Percentiles rank a stretch among this genome's conserved stretches.
phyloP scores from a whole-genome alignment of 371 early-diverging fungal species.

The Capillidium heterosporum region DNA sequence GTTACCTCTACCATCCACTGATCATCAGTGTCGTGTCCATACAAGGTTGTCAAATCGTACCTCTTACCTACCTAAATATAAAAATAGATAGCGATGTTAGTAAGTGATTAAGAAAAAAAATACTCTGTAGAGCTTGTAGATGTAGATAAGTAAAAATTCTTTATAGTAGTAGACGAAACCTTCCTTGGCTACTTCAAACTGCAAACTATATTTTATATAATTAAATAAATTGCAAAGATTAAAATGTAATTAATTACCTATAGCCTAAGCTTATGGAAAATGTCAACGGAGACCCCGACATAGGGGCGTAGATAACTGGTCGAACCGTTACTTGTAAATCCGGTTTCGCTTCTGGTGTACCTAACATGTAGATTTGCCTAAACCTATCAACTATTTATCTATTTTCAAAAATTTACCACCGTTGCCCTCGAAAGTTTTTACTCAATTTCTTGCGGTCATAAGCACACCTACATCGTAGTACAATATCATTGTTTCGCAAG shows the following conservation, averaged over 20 bases:
- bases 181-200: conserved; percentile 4
- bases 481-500: not conserved
- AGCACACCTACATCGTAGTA: not conserved
- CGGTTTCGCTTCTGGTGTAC: not conserved
- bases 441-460: not conserved
- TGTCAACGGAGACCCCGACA: not conserved
- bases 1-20: conserved; percentile 3
- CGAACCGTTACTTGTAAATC: not conserved
- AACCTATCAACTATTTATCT: not conserved
- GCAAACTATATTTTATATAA: not conserved
- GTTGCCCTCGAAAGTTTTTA: not conserved
- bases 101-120: not conserved
- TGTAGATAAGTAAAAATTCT: not conserved
- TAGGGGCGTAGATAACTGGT: not conserved
- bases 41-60: conserved; percentile 1
- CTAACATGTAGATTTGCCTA: conserved; percentile 2
- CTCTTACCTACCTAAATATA: conserved; percentile 2
- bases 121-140: conserved; percentile 5
- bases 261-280: conserved; percentile 1
- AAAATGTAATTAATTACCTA: not conserved
- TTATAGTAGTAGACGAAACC: conserved; percentile 2
- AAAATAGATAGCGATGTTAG: not conserved
- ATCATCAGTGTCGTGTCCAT: not conserved
- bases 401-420: not conserved
- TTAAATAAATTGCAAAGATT: not conserved